Base-by-base conservation (phyloP, 2,329 filamentous ascomycete genomes). In the Alternaria sp. region DNA sequence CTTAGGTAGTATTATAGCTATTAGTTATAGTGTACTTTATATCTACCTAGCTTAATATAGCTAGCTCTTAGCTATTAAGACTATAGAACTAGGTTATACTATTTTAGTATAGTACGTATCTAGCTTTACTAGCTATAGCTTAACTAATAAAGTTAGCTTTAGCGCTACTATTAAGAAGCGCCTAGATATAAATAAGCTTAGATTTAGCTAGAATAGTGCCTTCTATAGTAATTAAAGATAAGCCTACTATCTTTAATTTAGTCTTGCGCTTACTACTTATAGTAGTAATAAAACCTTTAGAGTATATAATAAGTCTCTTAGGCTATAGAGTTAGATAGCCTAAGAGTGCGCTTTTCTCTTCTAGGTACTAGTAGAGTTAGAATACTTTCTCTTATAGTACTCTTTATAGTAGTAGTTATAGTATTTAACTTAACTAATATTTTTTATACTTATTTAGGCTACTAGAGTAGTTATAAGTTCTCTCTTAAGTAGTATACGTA, bases 341-440 rank as follows among this genome's bases (percentile, higher is more conserved):
- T 37, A 37, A 37, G 3, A 37, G 30, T 37, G 3, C 6, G 3
- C 30, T 37, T 37, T 37, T 37, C 3, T 20, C 18, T 45, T 10
- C 4, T 45, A n/a, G 2, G 10, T 45, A 21, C n/a, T 45, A 45
- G 43, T 45, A n/a, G n/a, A 45, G 30, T 62, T 33, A 21, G 66
- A 50, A 5, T 49, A 33, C 43, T 67, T 58, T n/a, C 55, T 58
- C 23, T 45, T 45, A 21, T 45, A 45, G 43, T 45, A 12, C 11
- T 21, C 11, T 21, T 45, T 45, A 5, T 21, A 45, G 20, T 45
- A 45, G n/a, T 21, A 45, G 43, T 45, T 45, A 45, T 45, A 45
- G n/a, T 12, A 45, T 21, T 45, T 45, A 45, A 45, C 9, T 12
- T 45, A 45, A 14, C 43, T 45, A n/a, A 21, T 45, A 10, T 45